phyloP scores from a whole-genome alignment of 352 stramenopile genomes.

The Pythium folliculosum region DNA sequence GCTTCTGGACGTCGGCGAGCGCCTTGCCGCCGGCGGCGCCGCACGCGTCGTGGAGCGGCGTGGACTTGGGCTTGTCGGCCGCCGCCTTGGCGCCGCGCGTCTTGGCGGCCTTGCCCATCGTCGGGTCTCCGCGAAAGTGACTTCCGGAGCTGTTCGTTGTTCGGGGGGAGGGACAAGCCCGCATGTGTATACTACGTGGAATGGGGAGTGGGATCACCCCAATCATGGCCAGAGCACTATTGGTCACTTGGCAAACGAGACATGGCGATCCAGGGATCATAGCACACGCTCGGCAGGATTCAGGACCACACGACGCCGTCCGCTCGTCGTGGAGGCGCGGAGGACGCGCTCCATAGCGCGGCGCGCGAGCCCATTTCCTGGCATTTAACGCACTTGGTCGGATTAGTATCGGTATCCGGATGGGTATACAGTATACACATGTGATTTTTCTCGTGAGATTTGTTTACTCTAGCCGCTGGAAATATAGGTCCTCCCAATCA shows the following conservation, averaged over 20 bases:
- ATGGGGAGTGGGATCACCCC: not conserved
- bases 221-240: not conserved
- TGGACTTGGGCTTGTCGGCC: conserved; percentile 1
- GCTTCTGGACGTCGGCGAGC: conserved; percentile 9
- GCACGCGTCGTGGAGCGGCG: conserved; percentile 16
- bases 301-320: too few species aligned
- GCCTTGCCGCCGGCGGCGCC: not conserved
- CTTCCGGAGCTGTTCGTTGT: too few species aligned
- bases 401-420: not conserved
- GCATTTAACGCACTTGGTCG: not conserved
- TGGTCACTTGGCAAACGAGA: too few species aligned
- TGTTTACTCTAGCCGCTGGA: not conserved
- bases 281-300: too few species aligned
- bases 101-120: conserved; percentile 11
- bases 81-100: not conserved
- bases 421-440: not conserved
- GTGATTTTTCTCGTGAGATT: not conserved
- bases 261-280: too few species aligned
- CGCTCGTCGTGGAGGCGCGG: too few species aligned
- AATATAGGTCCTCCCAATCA: not conserved
- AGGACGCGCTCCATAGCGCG: not conserved
- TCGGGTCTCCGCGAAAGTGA: not conserved
- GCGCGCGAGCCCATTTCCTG: not conserved
- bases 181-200: not conserved
- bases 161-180: not conserved